Conservation (phyloP, 192 early-diverging fungal species). For the Backusella mclennaniae region DNA sequence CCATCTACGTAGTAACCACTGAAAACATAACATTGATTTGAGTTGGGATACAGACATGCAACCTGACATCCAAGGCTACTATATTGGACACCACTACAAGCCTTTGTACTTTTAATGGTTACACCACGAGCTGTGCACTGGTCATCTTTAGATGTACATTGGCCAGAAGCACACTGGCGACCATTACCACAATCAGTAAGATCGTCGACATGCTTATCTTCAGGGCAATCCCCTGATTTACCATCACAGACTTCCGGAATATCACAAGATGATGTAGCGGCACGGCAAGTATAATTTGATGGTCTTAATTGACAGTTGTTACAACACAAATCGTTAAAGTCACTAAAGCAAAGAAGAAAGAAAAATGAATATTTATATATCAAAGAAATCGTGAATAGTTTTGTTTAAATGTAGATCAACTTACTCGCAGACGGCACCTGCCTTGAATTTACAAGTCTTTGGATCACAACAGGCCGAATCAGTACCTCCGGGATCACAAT, state of each 20-base stretch:
- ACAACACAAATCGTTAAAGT: slow-evolving; percentile 89
- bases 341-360: slow-evolving; percentile 36
- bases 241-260: slow-evolving; percentile 79
- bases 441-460: slow-evolving; percentile 78
- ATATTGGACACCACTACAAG: slow-evolving; percentile 51
- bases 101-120: slow-evolving; percentile 51
- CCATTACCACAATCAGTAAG: slow-evolving; percentile 64
- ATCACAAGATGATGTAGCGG: slow-evolving; percentile 79
- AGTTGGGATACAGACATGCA: not conserved
- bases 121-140: slow-evolving; percentile 68
- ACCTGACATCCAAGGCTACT: not conserved
- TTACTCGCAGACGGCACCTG: slow-evolving; percentile 71
- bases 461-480: slow-evolving; percentile 85
- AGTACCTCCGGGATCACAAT: slow-evolving; percentile 87
- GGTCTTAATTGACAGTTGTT: slow-evolving; percentile 62
- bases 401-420: not conserved
- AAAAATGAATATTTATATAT: not conserved
- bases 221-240: slow-evolving; percentile 65
- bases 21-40: slow-evolving; percentile 47
- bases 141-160: slow-evolving; percentile 72
- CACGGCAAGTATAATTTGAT: slow-evolving; percentile 69
- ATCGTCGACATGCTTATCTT: slow-evolving; percentile 63
- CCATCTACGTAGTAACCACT: slow-evolving; percentile 71
- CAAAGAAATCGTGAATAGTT: not conserved
- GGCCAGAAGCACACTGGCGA: slow-evolving; percentile 67